A percentile compares a stretch with the other conserved stretches of the same genome.
phyloP scores from a whole-genome alignment of 805 yeast genomes.

The Metschnikowia arizonensis region DNA sequence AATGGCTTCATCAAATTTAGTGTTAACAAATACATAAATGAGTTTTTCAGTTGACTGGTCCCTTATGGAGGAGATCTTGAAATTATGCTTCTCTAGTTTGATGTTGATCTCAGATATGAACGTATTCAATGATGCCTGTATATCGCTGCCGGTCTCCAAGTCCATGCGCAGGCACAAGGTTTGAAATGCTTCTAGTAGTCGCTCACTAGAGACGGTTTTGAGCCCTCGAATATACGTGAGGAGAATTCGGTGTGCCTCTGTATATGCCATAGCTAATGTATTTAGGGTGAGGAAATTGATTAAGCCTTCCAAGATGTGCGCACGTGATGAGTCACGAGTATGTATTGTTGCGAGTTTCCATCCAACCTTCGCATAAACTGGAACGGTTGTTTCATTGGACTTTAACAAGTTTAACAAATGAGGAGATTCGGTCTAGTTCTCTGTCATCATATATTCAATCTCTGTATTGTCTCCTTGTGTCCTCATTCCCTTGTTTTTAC shows the following conservation, averaged over 20 bases:
- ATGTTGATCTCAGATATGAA: slow-evolving; percentile 29
- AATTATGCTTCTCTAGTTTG: slow-evolving; percentile 33
- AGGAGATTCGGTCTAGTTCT: too few species aligned
- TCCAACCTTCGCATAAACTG: too few species aligned
- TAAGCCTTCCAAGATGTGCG: neutral
- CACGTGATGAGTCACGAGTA: neutral
- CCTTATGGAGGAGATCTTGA: slow-evolving; percentile 40
- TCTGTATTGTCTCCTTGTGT: too few species aligned
- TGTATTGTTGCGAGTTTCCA: too few species aligned
- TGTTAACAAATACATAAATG: slow-evolving; percentile 40
- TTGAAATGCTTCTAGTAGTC: slow-evolving; percentile 6
- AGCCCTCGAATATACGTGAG: slow-evolving; percentile 17
- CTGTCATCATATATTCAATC: too few species aligned
- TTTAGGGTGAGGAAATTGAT: neutral
- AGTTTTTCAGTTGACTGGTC: slow-evolving; percentile 32
- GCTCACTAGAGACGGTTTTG: slow-evolving; percentile 8
- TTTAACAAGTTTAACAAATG: too few species aligned
- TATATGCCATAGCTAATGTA: slow-evolving; percentile 1
- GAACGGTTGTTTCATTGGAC: too few species aligned
- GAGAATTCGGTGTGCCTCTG: slow-evolving; percentile 17
- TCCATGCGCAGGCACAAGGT: slow-evolving; percentile 11
- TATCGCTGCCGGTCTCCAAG: slow-evolving; percentile 9
- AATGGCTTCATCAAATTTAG: slow-evolving; percentile 37
- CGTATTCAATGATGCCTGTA: slow-evolving; percentile 7
- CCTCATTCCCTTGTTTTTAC: too few species aligned